Percentiles rank a stretch among this genome's conserved stretches.
phyloP scores from a whole-genome alignment of 495 filamentous ascomycete species.

The Hyaloscypha finlandica region DNA sequence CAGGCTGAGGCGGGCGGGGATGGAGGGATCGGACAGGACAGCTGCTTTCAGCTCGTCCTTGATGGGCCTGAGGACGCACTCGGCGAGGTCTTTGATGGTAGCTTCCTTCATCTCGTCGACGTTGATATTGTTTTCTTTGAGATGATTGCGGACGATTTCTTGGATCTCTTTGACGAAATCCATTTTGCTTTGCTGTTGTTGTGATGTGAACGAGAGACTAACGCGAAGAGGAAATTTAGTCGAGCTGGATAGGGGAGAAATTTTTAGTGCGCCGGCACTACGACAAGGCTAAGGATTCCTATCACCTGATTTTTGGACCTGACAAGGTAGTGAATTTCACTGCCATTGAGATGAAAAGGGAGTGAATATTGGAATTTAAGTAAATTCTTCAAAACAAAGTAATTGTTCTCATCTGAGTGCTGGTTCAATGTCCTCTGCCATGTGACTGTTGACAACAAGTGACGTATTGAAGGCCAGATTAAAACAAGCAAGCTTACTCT shows the following conservation, averaged over 20 bases:
- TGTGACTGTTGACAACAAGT: not conserved
- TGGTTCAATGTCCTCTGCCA: not conserved
- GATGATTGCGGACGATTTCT: too few species aligned
- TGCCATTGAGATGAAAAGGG: not conserved
- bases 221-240: not conserved
- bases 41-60: not conserved
- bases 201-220: not conserved
- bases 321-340: not conserved
- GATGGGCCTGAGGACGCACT: not conserved
- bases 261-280: not conserved
- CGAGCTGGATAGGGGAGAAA: not conserved
- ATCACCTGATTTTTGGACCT: not conserved
- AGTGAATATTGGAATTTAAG: not conserved
- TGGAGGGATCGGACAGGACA: not conserved
- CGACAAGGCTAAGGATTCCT: not conserved
- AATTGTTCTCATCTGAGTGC: not conserved
- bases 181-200: not conserved
- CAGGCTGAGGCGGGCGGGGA: not conserved
- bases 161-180: not conserved
- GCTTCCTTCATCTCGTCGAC: too few species aligned
- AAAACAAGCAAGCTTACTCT: too few species aligned
- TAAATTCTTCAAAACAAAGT: not conserved
- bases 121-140: too few species aligned
- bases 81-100: not conserved
- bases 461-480: not conserved